phyloP scores from a whole-genome alignment of 2,329 filamentous ascomycete species.

The Monilinia aucupariae region DNA sequence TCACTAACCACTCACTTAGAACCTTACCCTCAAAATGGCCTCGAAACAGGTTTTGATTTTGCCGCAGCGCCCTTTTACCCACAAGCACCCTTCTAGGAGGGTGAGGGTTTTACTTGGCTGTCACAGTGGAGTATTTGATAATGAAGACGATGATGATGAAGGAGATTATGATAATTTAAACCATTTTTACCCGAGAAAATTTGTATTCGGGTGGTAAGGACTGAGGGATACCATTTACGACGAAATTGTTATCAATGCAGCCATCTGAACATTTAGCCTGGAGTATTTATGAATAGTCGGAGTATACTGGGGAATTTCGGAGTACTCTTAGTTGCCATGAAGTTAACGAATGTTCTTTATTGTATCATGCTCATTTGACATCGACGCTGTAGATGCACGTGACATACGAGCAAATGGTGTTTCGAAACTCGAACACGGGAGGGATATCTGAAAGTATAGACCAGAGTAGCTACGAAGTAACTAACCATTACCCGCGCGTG shows the following conservation, averaged over 20 bases:
- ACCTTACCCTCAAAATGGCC: conserved; percentile 12
- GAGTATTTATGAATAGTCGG: background rate
- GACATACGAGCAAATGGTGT: too few species aligned
- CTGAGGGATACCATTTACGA: background rate
- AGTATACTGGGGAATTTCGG: background rate
- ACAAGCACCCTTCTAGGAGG: background rate
- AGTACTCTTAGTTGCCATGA: background rate
- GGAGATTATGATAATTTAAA: background rate
- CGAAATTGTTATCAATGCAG: background rate
- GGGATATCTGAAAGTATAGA: too few species aligned
- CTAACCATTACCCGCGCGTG: too few species aligned
- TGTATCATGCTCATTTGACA: background rate
- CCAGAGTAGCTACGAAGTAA: too few species aligned
- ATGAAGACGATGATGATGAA: background rate
- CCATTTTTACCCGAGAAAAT: background rate
- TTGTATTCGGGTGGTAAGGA: background rate
- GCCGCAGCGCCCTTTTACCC: conserved; percentile 10
- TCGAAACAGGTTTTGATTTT: conserved; percentile 15
- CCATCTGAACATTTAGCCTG: background rate
- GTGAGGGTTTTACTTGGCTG: background rate
- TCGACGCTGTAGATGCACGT: too few species aligned
- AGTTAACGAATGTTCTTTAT: background rate
- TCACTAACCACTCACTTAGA: conserved; percentile 1
- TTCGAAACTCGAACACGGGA: too few species aligned
- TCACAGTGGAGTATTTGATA: background rate